Percentiles rank a stretch among this genome's conserved stretches.
These are phyloP conservation scores for Pleurotus tuber-regium DNA, from an alignment of 768 basidiomycete species.

Conservation along the genomic window DNA sequence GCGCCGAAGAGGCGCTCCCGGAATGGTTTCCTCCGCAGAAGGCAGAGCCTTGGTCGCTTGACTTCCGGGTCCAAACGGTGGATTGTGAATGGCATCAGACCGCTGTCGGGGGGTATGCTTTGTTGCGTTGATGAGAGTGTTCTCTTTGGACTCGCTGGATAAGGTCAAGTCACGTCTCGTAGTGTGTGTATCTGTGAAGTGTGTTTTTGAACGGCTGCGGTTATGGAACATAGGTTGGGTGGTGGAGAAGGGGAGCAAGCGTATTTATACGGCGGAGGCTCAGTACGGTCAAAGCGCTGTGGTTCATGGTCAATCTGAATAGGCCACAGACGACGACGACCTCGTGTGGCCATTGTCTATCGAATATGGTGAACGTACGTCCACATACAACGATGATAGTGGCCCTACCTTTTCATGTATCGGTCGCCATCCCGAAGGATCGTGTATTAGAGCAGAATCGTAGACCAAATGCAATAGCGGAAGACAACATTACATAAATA, in stretches of 20 bases:
- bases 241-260: not conserved
- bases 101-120: not conserved
- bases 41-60: no score
- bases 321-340: not conserved
- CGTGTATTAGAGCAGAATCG: no score
- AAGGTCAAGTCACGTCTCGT: not conserved
- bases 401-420: no score
- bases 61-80: no score
- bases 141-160: not conserved
- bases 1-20: not conserved
- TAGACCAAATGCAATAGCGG: no score
- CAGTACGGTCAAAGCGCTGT: not conserved
- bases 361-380: not conserved
- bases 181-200: not conserved
- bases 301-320: not conserved
- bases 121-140: not conserved
- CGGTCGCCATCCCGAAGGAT: no score
- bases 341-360: conserved; percentile 5
- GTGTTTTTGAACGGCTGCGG: not conserved
- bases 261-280: not conserved
- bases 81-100: no score
- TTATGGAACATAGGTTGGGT: conserved; percentile 1
- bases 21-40: not conserved
- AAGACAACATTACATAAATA: no score
- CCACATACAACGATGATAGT: not conserved